Base-by-base conservation (phyloP, 768 basidiomycete species). In the Leccinum sublutescens region DNA sequence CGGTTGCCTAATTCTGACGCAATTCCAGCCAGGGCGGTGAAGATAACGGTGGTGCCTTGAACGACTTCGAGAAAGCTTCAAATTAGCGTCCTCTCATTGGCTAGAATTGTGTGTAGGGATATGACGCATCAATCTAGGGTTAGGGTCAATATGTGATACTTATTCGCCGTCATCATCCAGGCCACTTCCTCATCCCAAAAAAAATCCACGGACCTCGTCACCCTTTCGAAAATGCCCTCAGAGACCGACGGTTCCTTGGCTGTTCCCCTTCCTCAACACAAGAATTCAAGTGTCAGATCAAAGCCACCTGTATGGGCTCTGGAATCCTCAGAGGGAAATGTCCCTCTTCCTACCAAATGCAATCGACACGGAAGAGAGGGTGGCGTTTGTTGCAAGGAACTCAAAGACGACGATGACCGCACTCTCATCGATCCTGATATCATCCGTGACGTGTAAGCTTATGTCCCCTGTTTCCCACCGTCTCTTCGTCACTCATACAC, bases 321-420 rank as follows among this genome's bases (percentile, higher is more conserved):
- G 21, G 77, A 81, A 21, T 64, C 78, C 8, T 71, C 83, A 5
- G 73, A 69, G 11, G 61, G 75, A 3, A 73, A 75, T 2, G 73
- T 80, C 0, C 82, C 87, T 1, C 74, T 84, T 3, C 74, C 78
- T 5, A 76, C 82, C 21, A 85, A 85, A 68, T 92, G 90, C 68
- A 79, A 80, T 15, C 75, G 81, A 61, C 75, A 82, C 55, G 73
- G 76, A 33, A 79, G 81, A 33, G 76, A 76, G 49, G 83, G 82
- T 53, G 90, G 88, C 8, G 74, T 94, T 4, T 96, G 95, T 76
- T 97, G 94, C 78, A 89, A 92, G 67, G 91, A 95, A 56, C 84
- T 96, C 59, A 92, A 85, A 68, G 84, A 78, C 53, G 83, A 87
- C 12, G 91, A 93, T 51, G 87, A 93, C 59, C 82, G 93, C 25